Conservation (phyloP, 495 filamentous ascomycete genomes). For the Achaetomiella virescens region DNA sequence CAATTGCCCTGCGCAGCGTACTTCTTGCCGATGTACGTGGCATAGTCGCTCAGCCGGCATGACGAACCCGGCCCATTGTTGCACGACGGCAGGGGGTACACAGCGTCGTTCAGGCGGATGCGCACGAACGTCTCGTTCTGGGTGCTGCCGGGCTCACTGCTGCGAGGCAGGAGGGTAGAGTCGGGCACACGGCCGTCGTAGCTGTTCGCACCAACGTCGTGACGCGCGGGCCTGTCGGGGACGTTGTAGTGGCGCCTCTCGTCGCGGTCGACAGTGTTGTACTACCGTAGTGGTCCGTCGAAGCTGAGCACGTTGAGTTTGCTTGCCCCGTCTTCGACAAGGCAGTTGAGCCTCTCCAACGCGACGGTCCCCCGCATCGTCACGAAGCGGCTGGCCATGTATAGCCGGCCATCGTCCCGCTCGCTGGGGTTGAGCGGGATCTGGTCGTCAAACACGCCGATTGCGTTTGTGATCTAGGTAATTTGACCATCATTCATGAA, state of each 20-base stretch:
- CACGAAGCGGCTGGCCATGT: slow-evolving; percentile 41
- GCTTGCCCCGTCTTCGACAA: too few relatives aligned
- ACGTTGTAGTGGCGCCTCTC: too few relatives aligned
- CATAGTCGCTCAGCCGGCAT: slow-evolving; percentile 42
- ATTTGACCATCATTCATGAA: slow-evolving; percentile 58
- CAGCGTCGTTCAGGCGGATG: slow-evolving; percentile 49
- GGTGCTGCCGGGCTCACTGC: too few relatives aligned
- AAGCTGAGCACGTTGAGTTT: too few relatives aligned
- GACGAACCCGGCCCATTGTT: slow-evolving; percentile 41
- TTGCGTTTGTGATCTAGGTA: slow-evolving; percentile 46
- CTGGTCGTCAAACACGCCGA: slow-evolving; percentile 50
- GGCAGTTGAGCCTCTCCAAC: slow-evolving; percentile 46
- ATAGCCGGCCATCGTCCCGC: slow-evolving; percentile 35
- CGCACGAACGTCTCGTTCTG: slow-evolving; percentile 34
- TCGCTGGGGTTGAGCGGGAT: slow-evolving; percentile 33
- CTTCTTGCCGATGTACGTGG: slow-evolving; percentile 36
- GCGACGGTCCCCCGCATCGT: slow-evolving; percentile 53
- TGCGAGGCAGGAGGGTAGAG: too few relatives aligned
- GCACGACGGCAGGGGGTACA: slow-evolving; percentile 46
- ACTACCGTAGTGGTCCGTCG: too few relatives aligned
- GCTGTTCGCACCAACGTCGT: too few relatives aligned
- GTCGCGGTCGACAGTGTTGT: too few relatives aligned
- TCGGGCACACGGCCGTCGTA: too few relatives aligned
- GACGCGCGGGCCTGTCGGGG: too few relatives aligned
- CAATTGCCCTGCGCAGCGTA: slow-evolving; percentile 39